Base-by-base conservation (phyloP, 495 filamentous ascomycete species). In the Podospora comata region DNA sequence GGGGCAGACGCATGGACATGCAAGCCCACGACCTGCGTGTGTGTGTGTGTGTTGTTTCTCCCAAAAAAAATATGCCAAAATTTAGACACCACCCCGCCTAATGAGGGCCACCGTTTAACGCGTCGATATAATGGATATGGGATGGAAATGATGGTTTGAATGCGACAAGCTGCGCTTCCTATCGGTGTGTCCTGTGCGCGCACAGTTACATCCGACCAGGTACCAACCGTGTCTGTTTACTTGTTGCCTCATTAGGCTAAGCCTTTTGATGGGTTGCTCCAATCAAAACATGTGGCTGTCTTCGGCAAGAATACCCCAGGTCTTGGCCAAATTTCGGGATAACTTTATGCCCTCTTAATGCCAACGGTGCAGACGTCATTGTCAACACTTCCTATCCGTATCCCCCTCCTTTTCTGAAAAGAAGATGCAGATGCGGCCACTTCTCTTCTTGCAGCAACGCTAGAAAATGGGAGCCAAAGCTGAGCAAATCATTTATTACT, bases 141-240 rank as follows among this genome's bases (percentile, higher is more conserved):
- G 39, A 48, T 48, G 60, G 26, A 7, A 28, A 62, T 62, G 27
- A 55, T 54, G 61, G 26, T 28, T 53, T 53, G 20, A 19, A n/a
- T 67, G 65, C 54, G 60, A 66, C 65, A 56, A 11, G 9, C 15
- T 48, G 9, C 39, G 39, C 9, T 48, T 3, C 30, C 30, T 32
- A 32, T 32, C 39, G 13, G 39, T 48, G 39, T 48, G 34, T 23
- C 23, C 34, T 39, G 39, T 48, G 39, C 39, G 13, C 39, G 39
- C 39, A 48, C 39, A 11, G 39, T 48, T 48, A 48, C 39, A 48
- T 48, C 39, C 39, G 39, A 48, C 39, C 39, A 48, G 39, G 39
- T 48, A 28, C 32, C 34, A n/a, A 16, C 66, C 58, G 64, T 65
- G 67, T 67, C 54, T 69, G 67, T 72, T 72, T 69, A 72, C 67